Percentiles rank a stretch among this genome's conserved stretches.
Evolutionary conservation across 1,139 yeast species (phyloP).

Genomic region (Citeromyces siamensis): DNA sequence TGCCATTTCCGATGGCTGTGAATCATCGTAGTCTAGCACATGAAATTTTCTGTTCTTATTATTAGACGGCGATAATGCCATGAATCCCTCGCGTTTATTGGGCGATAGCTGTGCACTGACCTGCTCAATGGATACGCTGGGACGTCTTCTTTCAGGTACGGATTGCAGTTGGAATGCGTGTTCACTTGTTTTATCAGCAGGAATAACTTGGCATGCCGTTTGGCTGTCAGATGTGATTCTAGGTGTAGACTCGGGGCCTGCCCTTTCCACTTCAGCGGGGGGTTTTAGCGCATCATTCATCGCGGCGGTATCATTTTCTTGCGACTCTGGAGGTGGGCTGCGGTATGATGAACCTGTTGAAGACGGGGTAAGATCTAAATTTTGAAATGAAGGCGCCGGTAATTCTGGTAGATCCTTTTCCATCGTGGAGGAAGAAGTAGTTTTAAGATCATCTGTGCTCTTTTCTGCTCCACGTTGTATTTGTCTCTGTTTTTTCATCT

Average conservation of each 20-base stretch:
- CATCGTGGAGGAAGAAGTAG: not conserved
- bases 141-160: slow-evolving; percentile 2
- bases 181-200: not conserved
- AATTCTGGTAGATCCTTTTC: not conserved
- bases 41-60: not conserved
- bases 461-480: slow-evolving; percentile 17
- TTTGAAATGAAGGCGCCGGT: not conserved
- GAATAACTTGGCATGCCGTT: not conserved
- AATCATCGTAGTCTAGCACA: not conserved
- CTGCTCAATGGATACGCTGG: not conserved
- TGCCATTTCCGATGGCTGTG: not conserved
- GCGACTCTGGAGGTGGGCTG: not conserved
- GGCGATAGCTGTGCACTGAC: slow-evolving; percentile 1
- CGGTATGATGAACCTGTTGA: not conserved
- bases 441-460: not conserved
- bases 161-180: not conserved
- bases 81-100: slow-evolving; percentile 1
- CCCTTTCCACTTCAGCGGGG: slow-evolving; percentile 2
- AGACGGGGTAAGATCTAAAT: not conserved
- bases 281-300: not conserved
- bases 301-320: not conserved
- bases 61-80: not conserved
- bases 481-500: slow-evolving; percentile 39
- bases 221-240: not conserved
- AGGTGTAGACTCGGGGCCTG: not conserved